Conservation (phyloP, 495 filamentous ascomycete species). For the Monascus purpureus region DNA sequence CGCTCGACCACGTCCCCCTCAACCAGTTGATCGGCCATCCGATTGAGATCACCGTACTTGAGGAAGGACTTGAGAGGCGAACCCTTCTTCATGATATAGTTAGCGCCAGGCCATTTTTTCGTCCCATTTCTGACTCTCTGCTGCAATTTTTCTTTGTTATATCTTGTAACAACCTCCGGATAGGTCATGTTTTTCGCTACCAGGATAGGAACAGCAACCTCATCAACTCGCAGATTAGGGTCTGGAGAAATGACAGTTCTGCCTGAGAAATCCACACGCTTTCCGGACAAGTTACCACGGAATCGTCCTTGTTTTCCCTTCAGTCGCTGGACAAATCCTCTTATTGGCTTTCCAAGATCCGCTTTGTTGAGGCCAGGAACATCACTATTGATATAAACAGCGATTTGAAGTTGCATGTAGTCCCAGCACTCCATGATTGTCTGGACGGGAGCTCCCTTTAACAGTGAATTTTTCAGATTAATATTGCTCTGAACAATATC, state of each 20-base stretch:
- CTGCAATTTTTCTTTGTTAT: slow-evolving; percentile 73
- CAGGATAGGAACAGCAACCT: slow-evolving; percentile 79
- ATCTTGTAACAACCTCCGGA: slow-evolving; percentile 68
- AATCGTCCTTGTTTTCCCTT: slow-evolving; percentile 98
- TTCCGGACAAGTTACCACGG: slow-evolving; percentile 89
- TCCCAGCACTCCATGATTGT: slow-evolving; percentile 99
- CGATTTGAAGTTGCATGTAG: slow-evolving; percentile 83
- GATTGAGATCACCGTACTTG: slow-evolving; percentile 54
- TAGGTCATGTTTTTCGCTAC: slow-evolving; percentile 94
- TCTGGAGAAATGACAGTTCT: slow-evolving; percentile 96
- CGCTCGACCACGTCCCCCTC: slow-evolving; percentile 85
- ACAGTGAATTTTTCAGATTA: slow-evolving; percentile 61
- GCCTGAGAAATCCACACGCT: slow-evolving; percentile 97
- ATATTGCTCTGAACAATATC: slow-evolving; percentile 88
- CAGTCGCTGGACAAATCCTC: slow-evolving; percentile 85
- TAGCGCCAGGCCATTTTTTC: slow-evolving; percentile 73
- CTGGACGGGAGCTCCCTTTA: slow-evolving; percentile 67
- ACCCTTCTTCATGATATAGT: slow-evolving; percentile 62
- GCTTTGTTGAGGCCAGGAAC: slow-evolving; percentile 74
- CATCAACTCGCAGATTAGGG: slow-evolving; percentile 82
- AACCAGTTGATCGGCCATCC: slow-evolving; percentile 53
- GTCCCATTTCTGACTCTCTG: slow-evolving; percentile 57
- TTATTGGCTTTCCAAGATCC: slow-evolving; percentile 64
- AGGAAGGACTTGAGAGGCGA: slow-evolving; percentile 55
- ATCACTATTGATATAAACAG: slow-evolving; percentile 95